Evolutionary conservation across 495 filamentous ascomycete genomes (phyloP).

Genomic region (Xylaria bambusicola): DNA sequence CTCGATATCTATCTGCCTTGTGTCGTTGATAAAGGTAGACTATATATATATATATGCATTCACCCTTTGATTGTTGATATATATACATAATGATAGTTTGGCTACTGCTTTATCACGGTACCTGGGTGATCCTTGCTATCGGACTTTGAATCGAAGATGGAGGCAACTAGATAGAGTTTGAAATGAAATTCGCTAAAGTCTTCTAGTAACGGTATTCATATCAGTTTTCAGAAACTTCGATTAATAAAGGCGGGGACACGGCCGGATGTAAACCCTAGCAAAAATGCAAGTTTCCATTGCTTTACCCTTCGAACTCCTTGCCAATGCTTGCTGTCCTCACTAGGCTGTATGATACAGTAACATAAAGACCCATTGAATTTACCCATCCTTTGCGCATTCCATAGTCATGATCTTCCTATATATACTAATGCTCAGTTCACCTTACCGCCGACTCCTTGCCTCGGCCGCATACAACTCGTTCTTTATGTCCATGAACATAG

Average conservation of each 20-base stretch:
- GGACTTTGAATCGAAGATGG: too few species aligned
- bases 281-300: too few species aligned
- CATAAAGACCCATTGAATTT: background rate
- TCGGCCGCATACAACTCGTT: slow-evolving; percentile 64
- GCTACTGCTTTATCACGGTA: too few species aligned
- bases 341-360: slow-evolving; percentile 1
- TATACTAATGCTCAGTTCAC: slow-evolving; percentile 7
- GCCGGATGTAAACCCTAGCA: too few species aligned
- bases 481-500: slow-evolving; percentile 68
- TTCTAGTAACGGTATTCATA: too few species aligned
- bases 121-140: too few species aligned
- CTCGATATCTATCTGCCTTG: too few species aligned
- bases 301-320: slow-evolving; percentile 15
- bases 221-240: too few species aligned
- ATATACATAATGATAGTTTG: background rate
- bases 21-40: background rate
- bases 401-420: slow-evolving; percentile 5
- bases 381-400: background rate
- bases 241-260: too few species aligned
- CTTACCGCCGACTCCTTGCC: slow-evolving; percentile 41
- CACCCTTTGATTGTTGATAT: background rate
- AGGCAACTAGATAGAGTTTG: too few species aligned
- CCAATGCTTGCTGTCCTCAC: slow-evolving; percentile 11
- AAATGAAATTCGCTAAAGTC: too few species aligned
- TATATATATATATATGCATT: slow-evolving; percentile 2